These are phyloP conservation scores for Penicillium concentricum DNA, from an alignment of 2,329 filamentous ascomycete genomes.

Conservation along the genomic window DNA sequence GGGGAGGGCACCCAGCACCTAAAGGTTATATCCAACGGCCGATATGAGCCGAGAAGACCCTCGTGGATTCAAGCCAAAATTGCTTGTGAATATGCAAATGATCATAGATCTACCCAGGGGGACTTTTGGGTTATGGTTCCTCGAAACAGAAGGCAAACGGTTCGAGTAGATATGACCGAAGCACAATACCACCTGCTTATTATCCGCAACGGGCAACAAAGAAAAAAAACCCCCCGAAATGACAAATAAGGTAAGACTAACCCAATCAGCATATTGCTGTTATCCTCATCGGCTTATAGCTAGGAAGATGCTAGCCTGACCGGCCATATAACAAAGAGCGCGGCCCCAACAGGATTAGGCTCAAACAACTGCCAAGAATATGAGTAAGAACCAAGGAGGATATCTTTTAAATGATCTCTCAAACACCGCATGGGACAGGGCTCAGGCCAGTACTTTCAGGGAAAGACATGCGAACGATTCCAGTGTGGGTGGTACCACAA, in stretches of 20 bases:
- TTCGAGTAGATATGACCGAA: not conserved
- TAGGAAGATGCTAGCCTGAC: not conserved
- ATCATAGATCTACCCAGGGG: not conserved
- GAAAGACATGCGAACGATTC: not conserved
- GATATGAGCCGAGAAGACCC: not conserved
- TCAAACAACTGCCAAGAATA: not conserved
- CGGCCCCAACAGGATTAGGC: not conserved
- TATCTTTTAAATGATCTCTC: not conserved
- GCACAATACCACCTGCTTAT: conserved; percentile 5
- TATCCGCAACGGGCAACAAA: not conserved
- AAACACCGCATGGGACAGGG: not conserved
- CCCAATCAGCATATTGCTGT: not conserved
- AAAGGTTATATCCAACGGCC: conserved; percentile 1
- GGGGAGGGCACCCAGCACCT: not conserved
- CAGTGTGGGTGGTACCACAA: not conserved
- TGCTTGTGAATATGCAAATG: not conserved
- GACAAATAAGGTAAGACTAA: not conserved
- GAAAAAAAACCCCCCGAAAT: not conserved
- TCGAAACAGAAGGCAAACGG: not conserved
- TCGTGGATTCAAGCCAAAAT: not conserved
- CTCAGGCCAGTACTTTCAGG: not conserved
- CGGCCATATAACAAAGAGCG: not conserved
- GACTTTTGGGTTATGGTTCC: not conserved
- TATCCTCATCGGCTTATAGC: not conserved
- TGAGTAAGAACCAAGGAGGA: not conserved